Base-by-base conservation (phyloP, 2,329 filamentous ascomycete species). In the Talaromyces albobiverticillius region DNA sequence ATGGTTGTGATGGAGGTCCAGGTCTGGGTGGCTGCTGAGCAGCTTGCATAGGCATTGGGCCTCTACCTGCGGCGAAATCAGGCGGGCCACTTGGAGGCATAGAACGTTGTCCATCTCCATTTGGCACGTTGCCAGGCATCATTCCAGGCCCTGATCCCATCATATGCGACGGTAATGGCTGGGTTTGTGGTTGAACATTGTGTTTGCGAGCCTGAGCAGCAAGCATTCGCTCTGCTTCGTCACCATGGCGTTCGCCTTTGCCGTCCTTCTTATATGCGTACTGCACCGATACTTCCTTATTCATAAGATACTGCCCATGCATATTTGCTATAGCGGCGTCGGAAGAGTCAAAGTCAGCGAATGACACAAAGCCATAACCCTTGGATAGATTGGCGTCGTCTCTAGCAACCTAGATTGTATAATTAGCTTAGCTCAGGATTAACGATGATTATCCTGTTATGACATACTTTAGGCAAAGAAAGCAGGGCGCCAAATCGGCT, bases 201-300 rank as follows among this genome's bases (percentile, higher is more conserved):
- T 96, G 90, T 69, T 92, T 93, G 75, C 93, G 93, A 54, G 92
- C 94, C 74, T 96, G 89, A 25, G 88, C 86, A 26, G 94, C 94
- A 45, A 99, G 83, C 77, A 90, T 88, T 66, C 94, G 82, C 75
- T 99, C 94, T 26, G 94, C 94, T 63, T 91, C 83, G 70, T 99
- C 94, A 64, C 94, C 94, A 69, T 99, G 94, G 55, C 94, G 82
- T 76, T 97, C 93, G 63, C 93, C 93, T 76, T 96, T 96, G 62
- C 94, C 94, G 67, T 99, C 94, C 75, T 97, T 97, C 81, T 99
- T 99, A 82, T 96, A 97, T 36, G 94, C 94, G 72, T 97, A 99
- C 73, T 97, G 93, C 42, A 99, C 94, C 2, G 88, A 89, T 63
- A 97, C 88, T 72, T 96, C 89, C 76, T 96, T 96, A 79, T 94